Evolutionary conservation across 2,329 filamentous ascomycete species (phyloP), one percentile per base, ranked within the genome.

Genomic region (Diaporthe destruens): DNA sequence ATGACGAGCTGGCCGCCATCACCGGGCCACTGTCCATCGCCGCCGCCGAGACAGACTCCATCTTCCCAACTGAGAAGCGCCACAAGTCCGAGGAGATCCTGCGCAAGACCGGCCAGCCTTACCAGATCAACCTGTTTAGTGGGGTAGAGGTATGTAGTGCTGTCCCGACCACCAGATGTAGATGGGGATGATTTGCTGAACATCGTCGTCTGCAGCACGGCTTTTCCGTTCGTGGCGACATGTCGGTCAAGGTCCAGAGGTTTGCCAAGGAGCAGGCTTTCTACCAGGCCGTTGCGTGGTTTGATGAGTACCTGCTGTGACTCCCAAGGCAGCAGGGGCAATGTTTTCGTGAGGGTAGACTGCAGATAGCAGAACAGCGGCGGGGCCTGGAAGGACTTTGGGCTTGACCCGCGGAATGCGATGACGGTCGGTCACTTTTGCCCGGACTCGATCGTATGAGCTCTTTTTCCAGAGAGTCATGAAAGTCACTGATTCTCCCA

Each of bases 261-360:
- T 96, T 88, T 77, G 91, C 93, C 49, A 95, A 94, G 87, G 93
- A 97, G 83, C 90, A 92, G 82, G 94, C 94, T 6, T 96, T 96
- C 80, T 78, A 87, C 75, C 94, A 96, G 85, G 93, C 93, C 47
- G 86, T 95, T 67, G 80, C 85, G 68, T 97, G 94, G 94, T 95
- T 97, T 76, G 87, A 93, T 76, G 85, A 90, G 81, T 85, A 88
- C 80, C 80, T 93, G 74, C 23, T 79, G 61, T 81, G 74, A 81
- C 20, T 53, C 39, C 14, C 32, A 1, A 11, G 12, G 7, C 32
- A 25, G 7, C 1, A 6, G 5, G 18, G 61, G 29, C 61, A 25
- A 65, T 11, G 2, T 12, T 1, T 14, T 20, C 7, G 25, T 7
- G n/a, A 6, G 20, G 12, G 3, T 25, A 36, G 29, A 36, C 61